Percentiles rank a stretch among this genome's conserved stretches.
These are phyloP conservation scores for Pseudogymnoascus pannorum DNA, from an alignment of 2,329 filamentous ascomycete genomes.

Conservation along the genomic window DNA sequence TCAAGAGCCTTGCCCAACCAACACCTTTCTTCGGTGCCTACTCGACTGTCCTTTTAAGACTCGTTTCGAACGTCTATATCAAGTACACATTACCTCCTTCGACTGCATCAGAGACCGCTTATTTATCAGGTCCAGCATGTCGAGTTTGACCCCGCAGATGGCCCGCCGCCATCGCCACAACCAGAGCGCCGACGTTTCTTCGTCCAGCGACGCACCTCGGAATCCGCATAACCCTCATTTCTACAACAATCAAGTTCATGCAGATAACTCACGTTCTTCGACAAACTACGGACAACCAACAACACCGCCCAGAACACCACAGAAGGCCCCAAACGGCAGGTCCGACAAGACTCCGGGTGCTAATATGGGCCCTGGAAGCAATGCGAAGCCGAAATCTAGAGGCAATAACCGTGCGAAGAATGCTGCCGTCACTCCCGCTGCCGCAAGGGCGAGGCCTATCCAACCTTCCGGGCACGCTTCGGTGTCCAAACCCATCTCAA, in stretches of 20 bases:
- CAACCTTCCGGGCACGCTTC: conserved; percentile 19
- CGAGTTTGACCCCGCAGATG: conserved; percentile 34
- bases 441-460: conserved; percentile 20
- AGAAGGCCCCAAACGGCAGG: conserved; percentile 19
- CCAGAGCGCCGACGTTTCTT: conserved; percentile 21
- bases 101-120: conserved; percentile 34
- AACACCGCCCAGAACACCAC: conserved; percentile 29
- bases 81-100: conserved; percentile 21
- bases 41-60: background rate
- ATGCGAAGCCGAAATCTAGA: conserved; percentile 26
- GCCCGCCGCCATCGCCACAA: conserved; percentile 30
- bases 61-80: background rate
- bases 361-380: conserved; percentile 17
- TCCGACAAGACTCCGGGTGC: conserved; percentile 14
- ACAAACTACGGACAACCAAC: conserved; percentile 23
- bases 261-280: conserved; percentile 28
- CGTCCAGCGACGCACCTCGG: conserved; percentile 21
- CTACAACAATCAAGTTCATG: conserved; percentile 33
- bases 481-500: conserved; percentile 31
- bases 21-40: conserved; percentile 23
- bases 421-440: conserved; percentile 24
- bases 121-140: conserved; percentile 46
- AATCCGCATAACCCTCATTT: conserved; percentile 40
- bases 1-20: conserved; percentile 13
- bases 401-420: conserved; percentile 28